Conservation (phyloP, 163 green algal species). For the Coccomyxa subellipsoidea region DNA sequence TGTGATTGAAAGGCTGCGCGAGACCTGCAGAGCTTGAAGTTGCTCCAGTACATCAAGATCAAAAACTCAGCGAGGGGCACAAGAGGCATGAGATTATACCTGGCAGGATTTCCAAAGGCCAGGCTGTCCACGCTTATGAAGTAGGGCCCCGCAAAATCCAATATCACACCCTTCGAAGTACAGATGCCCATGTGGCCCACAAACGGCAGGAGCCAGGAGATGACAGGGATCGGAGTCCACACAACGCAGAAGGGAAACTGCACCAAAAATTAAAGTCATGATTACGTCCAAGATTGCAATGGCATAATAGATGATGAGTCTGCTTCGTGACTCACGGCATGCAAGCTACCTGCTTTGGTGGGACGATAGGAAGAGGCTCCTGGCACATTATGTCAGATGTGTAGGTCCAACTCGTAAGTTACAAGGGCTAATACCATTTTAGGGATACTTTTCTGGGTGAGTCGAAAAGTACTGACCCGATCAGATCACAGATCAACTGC, state of each 20-base stretch:
- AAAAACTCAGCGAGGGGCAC: no score
- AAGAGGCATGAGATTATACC: constrained; percentile 31
- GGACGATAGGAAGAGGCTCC: not conserved
- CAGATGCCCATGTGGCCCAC: constrained; percentile 66
- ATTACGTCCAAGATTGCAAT: not conserved
- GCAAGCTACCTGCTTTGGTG: not conserved
- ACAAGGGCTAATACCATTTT: no score
- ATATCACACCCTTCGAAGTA: constrained; percentile 43
- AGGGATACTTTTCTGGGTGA: no score
- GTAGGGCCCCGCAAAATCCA: constrained; percentile 60
- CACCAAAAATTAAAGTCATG: not conserved
- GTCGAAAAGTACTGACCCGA: no score
- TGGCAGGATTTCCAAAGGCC: constrained; percentile 51
- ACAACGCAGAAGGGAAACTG: constrained; percentile 53
- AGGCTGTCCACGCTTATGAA: constrained; percentile 45
- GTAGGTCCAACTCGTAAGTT: no score
- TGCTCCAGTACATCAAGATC: not conserved
- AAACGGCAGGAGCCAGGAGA: constrained; percentile 62
- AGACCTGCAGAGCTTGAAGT: not conserved
- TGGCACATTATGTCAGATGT: not conserved
- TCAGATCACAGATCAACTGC: no score
- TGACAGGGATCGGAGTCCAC: constrained; percentile 60
- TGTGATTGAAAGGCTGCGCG: no score
- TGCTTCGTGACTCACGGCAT: not conserved
- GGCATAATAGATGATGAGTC: not conserved